A percentile compares a stretch with the other conserved stretches of the same genome.
Conservation (phyloP, 345 rosid species). For the Raphanus sativus region DNA sequence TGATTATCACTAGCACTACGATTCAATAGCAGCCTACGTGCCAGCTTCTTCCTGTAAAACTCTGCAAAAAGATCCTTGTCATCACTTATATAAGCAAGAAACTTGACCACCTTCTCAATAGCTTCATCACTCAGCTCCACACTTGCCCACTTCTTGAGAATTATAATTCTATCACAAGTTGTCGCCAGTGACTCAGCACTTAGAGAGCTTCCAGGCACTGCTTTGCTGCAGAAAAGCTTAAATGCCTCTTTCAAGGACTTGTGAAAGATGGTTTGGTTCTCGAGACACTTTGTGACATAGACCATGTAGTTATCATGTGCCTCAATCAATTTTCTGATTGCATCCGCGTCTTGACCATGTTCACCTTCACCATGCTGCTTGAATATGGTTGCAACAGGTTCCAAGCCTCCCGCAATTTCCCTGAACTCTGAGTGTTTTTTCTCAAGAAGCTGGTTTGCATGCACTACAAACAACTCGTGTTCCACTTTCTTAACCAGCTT, state of each 20-base stretch:
- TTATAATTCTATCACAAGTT: constrained; percentile 30
- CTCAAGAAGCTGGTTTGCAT: constrained; percentile 64
- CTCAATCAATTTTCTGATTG: constrained; percentile 69
- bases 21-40: constrained; percentile 63
- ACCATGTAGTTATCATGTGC: constrained; percentile 76
- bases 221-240: constrained; percentile 37
- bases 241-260: constrained; percentile 48
- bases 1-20: constrained; percentile 65
- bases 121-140: constrained; percentile 40
- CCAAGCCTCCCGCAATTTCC: constrained; percentile 2
- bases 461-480: constrained; percentile 63
- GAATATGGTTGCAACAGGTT: background rate
- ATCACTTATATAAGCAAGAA: constrained; percentile 63
- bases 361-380: background rate
- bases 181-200: constrained; percentile 41
- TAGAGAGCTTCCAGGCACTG: constrained; percentile 32
- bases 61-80: constrained; percentile 80
- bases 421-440: constrained; percentile 69
- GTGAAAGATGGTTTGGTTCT: constrained; percentile 66
- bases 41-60: constrained; percentile 65
- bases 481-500: constrained; percentile 86
- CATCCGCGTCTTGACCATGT: constrained; percentile 13
- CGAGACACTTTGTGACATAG: constrained; percentile 64
- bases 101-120: constrained; percentile 72
- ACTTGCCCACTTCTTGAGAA: constrained; percentile 41